Percentiles rank a stretch among this genome's conserved stretches.
These are phyloP conservation scores for Zangia roseola DNA, from an alignment of 768 basidiomycete genomes.

Conservation along the genomic window DNA sequence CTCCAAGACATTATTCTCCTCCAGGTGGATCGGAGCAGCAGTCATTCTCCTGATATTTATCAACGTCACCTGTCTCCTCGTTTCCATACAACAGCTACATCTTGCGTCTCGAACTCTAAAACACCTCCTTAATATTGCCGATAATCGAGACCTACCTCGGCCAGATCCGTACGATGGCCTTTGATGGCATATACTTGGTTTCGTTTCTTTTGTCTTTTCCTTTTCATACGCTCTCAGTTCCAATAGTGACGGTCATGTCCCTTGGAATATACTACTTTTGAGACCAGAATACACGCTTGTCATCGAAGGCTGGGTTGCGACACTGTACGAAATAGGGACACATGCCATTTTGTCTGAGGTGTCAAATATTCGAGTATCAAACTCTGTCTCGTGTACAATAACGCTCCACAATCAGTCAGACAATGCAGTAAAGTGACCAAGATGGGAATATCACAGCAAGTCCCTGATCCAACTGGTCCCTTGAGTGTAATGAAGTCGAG, in stretches of 20 bases:
- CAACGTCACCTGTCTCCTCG: constrained; percentile 23
- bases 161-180: constrained; percentile 33
- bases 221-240: neutral
- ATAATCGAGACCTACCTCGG: constrained; percentile 29
- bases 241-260: no score
- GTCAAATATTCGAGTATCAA: neutral
- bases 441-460: neutral
- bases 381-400: constrained; percentile 3
- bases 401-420: neutral
- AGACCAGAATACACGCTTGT: no score
- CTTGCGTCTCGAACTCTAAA: constrained; percentile 16
- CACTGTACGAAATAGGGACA: neutral
- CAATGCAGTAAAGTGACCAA: neutral
- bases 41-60: constrained; percentile 21
- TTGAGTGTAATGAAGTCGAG: neutral
- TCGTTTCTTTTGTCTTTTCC: neutral
- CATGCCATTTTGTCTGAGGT: neutral
- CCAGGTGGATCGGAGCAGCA: constrained; percentile 14
- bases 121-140: constrained; percentile 17
- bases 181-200: constrained; percentile 10
- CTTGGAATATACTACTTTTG: constrained; percentile 1
- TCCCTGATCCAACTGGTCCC: neutral
- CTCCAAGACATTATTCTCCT: neutral
- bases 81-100: constrained; percentile 14
- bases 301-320: no score